Evolutionary conservation across 2,329 filamentous ascomycete genomes (phyloP), one percentile per base, ranked within the genome.

Genomic region (Fusarium sterilihyphosum): DNA sequence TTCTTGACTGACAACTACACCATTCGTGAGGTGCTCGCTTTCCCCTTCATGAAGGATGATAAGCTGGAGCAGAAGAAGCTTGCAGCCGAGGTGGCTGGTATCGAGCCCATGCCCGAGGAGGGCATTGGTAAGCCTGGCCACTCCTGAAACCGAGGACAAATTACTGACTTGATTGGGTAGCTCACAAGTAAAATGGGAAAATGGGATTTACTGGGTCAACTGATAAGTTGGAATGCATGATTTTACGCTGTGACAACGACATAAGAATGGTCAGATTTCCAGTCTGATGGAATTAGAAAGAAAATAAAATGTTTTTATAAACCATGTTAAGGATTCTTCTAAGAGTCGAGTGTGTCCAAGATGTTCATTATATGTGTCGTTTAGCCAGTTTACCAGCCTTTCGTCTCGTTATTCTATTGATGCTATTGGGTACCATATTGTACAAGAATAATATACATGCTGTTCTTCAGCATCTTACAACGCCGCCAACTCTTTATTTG

Each of bases 1-100:
- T 97, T 97, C 89, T 86, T 98, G 83, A 98, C 96, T 56, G 91
- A 98, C 85, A 94, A 98, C 86, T 84, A 97, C 86, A 94, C 91
- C 78, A 99, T 99, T 83, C 95, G 96, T 85, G 96, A 99, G 85
- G 96, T 98, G 7, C 86, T 98, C 73, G 92, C 96, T 14, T 99
- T 99, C 91, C 96, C 96, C 17, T 96, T 98, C 86, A 98, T 99
- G 94, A 98, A 97, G 90, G 93, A 96, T 22, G 77, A 79, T 22
- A 74, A 72, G 68, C 33, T 63, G 58, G 93, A 96, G 80, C 85
- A 88, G 70, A 86, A 86, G 81, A 88, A 86, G 81, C 78, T 83
- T 69, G 84, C 77, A 16, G 77, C 77, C 11, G 77, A 79, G 70
- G 75, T 77, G 37, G 77, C 61, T 57, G 76, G 76, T 49, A 77